Conservation (phyloP, 257 asterid species). For the Gardenia jasminoides region DNA sequence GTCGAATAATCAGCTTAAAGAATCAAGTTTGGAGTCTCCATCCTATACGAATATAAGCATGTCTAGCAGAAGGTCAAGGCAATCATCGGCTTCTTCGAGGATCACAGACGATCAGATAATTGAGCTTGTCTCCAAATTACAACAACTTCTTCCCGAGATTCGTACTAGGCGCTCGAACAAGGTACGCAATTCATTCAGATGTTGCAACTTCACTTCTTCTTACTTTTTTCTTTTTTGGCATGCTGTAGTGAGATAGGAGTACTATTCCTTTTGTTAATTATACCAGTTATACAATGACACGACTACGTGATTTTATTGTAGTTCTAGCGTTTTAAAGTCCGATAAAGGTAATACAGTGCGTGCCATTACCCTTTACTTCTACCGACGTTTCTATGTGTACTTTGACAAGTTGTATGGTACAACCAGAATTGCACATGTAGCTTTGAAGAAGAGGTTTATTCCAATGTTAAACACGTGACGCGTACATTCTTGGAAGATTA, state of each 20-base stretch:
- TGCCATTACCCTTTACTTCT: background rate
- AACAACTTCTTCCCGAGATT: constrained; percentile 44
- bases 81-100: constrained; percentile 31
- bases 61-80: constrained; percentile 48
- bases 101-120: constrained; percentile 44
- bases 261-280: background rate
- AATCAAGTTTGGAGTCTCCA: background rate
- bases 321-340: background rate
- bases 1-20: background rate
- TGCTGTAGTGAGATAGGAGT: background rate
- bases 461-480: background rate
- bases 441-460: background rate
- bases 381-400: background rate
- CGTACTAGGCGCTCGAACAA: constrained; percentile 39
- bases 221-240: background rate
- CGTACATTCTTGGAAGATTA: background rate
- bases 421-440: background rate
- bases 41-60: constrained; percentile 4
- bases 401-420: background rate
- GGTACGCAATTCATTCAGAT: constrained; percentile 16
- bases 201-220: background rate
- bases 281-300: background rate
- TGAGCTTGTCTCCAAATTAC: constrained; percentile 47
- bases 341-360: background rate
- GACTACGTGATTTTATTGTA: no score